Percentiles rank a stretch among this genome's conserved stretches.
These are phyloP conservation scores for Chlorella variabilis DNA, from an alignment of 163 green algal genomes.

Conservation along the genomic window DNA sequence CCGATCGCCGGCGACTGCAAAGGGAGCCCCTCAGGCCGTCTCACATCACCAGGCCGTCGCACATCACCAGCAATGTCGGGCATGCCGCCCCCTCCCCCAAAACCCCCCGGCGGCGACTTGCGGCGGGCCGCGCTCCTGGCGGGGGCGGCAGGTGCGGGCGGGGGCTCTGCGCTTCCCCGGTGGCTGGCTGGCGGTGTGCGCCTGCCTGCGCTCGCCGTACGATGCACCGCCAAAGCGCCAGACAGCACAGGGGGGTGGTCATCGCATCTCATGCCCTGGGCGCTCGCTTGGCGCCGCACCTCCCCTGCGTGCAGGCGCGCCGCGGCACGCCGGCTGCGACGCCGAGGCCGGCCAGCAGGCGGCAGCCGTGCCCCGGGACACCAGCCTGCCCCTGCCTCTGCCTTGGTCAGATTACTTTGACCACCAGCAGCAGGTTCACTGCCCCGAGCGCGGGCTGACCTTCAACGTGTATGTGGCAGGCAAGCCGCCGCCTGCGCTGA, in stretches of 20 bases:
- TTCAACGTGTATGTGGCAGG: slow-evolving; percentile 78
- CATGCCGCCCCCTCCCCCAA: background rate
- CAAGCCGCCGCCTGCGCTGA: too few relatives aligned
- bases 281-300: too few relatives aligned
- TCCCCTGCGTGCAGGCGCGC: background rate
- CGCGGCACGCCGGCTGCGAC: background rate
- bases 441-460: background rate
- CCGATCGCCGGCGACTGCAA: too few relatives aligned
- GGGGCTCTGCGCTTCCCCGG: too few relatives aligned
- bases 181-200: too few relatives aligned
- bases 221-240: too few relatives aligned
- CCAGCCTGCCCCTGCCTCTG: slow-evolving; percentile 10
- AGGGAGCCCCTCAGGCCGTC: too few relatives aligned
- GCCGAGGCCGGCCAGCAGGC: background rate
- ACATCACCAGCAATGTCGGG: background rate
- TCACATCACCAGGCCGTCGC: too few relatives aligned
- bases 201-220: too few relatives aligned
- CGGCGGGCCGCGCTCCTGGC: background rate
- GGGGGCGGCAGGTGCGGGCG: background rate
- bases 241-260: too few relatives aligned
- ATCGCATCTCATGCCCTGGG: too few relatives aligned
- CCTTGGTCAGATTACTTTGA: slow-evolving; percentile 47
- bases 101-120: background rate
- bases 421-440: background rate
- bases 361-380: background rate